phyloP scores from a whole-genome alignment of 108 stramenopile genomes.

The Cylindrotheca fusiformis region DNA sequence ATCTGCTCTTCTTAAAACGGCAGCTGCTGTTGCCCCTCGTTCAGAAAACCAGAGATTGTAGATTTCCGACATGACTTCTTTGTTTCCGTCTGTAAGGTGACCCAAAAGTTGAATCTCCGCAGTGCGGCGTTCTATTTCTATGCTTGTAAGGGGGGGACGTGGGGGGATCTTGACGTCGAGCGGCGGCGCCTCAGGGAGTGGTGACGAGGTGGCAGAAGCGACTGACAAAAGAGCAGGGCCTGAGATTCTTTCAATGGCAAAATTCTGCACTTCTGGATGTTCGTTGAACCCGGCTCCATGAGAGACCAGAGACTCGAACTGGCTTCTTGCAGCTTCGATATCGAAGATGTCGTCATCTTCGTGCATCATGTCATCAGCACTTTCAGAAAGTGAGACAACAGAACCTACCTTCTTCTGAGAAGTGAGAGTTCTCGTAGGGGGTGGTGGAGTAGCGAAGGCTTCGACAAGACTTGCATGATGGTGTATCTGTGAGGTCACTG shows the following conservation, averaged over 20 bases:
- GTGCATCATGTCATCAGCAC: no score
- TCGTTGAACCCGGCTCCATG: neutral
- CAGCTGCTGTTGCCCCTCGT: constrained; percentile 37
- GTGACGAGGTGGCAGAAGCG: neutral
- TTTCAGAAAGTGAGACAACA: no score
- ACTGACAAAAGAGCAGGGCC: neutral
- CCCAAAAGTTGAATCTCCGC: constrained; percentile 40
- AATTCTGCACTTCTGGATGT: neutral
- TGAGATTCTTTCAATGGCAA: neutral
- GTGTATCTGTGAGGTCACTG: no score
- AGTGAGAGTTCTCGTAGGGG: no score
- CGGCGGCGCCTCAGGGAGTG: neutral
- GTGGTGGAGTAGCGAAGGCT: no score
- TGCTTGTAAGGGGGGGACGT: constrained; percentile 50
- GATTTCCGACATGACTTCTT: constrained; percentile 27
- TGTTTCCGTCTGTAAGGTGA: constrained; percentile 23
- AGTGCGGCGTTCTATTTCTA: constrained; percentile 34
- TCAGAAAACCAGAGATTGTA: constrained; percentile 58
- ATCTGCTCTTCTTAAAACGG: constrained; percentile 18
- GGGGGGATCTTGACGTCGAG: constrained; percentile 23
- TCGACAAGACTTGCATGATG: no score
- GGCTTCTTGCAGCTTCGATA: constrained; percentile 29
- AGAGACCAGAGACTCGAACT: constrained; percentile 24
- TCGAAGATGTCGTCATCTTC: constrained; percentile 18
- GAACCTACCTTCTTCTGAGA: no score